These are phyloP conservation scores for Aspergillus neoniger DNA, from an alignment of 2,329 filamentous ascomycete species.

Conservation along the genomic window DNA sequence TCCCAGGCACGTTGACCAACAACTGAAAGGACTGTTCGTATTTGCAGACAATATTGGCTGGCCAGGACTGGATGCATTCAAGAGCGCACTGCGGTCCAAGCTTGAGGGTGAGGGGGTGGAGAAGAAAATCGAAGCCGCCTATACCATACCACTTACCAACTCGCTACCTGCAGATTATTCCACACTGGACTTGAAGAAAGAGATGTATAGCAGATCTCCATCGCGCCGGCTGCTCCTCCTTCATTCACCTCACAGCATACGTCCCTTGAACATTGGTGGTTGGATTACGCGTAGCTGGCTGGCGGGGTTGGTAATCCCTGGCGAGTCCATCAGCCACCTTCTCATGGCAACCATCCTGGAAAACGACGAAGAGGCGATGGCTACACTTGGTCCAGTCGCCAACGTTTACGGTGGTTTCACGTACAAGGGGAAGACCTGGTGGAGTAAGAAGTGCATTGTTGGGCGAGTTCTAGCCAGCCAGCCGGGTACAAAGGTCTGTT, in stretches of 20 bases:
- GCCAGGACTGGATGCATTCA: slow-evolving; percentile 47
- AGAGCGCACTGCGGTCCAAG: slow-evolving; percentile 40
- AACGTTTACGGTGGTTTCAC: slow-evolving; percentile 59
- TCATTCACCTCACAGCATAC: slow-evolving; percentile 18
- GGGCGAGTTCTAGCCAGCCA: slow-evolving; percentile 54
- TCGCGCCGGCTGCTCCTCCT: slow-evolving; percentile 34
- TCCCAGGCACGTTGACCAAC: slow-evolving; percentile 41
- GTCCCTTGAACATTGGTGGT: slow-evolving; percentile 44
- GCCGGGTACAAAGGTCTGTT: slow-evolving; percentile 50
- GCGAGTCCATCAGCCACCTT: slow-evolving; percentile 55
- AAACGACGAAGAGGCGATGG: slow-evolving; percentile 54
- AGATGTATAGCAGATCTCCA: slow-evolving; percentile 34
- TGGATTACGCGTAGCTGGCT: slow-evolving; percentile 60
- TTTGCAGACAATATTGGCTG: slow-evolving; percentile 55
- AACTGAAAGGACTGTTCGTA: slow-evolving; percentile 53
- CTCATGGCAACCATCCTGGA: slow-evolving; percentile 60
- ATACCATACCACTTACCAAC: slow-evolving; percentile 16
- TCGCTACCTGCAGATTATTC: slow-evolving; percentile 5
- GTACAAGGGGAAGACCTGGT: slow-evolving; percentile 54
- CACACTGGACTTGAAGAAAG: slow-evolving; percentile 21
- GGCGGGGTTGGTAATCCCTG: slow-evolving; percentile 57
- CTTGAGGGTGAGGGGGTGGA: slow-evolving; percentile 28
- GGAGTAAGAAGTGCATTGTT: slow-evolving; percentile 59
- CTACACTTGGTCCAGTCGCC: slow-evolving; percentile 51
- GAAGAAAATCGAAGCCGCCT: slow-evolving; percentile 14